Evolutionary conservation across 306 rosid species (phyloP).

Genomic region (Vigna unguiculata): DNA sequence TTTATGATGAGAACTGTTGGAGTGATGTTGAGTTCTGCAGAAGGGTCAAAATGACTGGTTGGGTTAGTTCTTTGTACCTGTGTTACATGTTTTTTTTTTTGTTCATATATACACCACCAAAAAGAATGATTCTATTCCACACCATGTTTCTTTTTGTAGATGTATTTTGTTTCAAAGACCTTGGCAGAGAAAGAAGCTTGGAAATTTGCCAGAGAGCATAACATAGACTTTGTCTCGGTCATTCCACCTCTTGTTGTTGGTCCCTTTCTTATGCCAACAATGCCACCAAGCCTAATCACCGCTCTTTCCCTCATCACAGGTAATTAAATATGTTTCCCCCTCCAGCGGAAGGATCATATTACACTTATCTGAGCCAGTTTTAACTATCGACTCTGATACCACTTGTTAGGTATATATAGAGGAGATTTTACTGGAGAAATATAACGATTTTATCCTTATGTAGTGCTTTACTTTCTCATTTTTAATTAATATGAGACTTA

Average conservation of each 20-base stretch:
- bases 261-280: conserved; percentile 63
- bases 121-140: no score
- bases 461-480: no score
- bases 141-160: conserved; percentile 44
- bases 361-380: no score
- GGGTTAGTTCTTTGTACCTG: conserved; percentile 51
- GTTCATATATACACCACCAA: not conserved
- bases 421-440: no score
- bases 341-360: no score
- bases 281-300: conserved; percentile 78
- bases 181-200: conserved; percentile 81
- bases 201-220: conserved; percentile 68
- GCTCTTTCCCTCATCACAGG: conserved; percentile 73
- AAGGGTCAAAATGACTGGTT: conserved; percentile 68
- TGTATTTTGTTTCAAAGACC: conserved; percentile 84
- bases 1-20: conserved; percentile 67
- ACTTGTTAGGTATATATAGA: no score
- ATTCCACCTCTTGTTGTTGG: conserved; percentile 82
- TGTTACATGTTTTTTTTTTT: no score
- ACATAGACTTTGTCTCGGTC: conserved; percentile 60
- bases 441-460: no score
- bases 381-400: no score
- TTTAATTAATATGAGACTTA: no score
- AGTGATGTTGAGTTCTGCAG: conserved; percentile 67
- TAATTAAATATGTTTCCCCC: no score